These are phyloP conservation scores for Tolypocladium inflatum DNA, from an alignment of 2,329 filamentous ascomycete genomes.

Conservation along the genomic window DNA sequence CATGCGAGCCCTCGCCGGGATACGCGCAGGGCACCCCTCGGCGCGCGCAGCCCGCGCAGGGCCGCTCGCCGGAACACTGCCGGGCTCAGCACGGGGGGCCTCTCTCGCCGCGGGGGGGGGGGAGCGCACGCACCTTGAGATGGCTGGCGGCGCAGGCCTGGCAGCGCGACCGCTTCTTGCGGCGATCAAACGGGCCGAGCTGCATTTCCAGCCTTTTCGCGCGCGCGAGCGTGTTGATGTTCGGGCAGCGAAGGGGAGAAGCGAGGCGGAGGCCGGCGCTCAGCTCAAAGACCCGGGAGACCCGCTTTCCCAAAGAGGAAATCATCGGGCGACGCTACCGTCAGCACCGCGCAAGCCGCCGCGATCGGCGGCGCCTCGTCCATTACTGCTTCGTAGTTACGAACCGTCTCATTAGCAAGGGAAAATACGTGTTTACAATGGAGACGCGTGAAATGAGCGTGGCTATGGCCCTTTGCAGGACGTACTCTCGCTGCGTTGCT, in stretches of 20 bases:
- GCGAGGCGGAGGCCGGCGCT: not conserved
- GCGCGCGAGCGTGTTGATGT: not conserved
- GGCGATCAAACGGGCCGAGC: conserved; percentile 22
- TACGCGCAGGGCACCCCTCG: conserved; percentile 14
- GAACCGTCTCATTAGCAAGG: not conserved
- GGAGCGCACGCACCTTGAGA: conserved; percentile 16
- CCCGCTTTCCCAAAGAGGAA: conserved; percentile 4
- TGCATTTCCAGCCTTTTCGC: not conserved
- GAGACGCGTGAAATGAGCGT: not conserved
- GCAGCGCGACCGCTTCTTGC: conserved; percentile 21
- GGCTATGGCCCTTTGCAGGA: not conserved
- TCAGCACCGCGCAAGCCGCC: not conserved
- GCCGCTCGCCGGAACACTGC: conserved; percentile 22
- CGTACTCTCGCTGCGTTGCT: not conserved
- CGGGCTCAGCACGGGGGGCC: too few relatives aligned
- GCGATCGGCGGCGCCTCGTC: too few relatives aligned
- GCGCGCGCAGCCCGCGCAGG: conserved; percentile 20
- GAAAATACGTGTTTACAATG: not conserved
- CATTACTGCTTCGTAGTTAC: too few relatives aligned
- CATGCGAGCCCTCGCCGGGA: not conserved
- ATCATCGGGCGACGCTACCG: conserved; percentile 4
- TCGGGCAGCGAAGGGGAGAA: not conserved
- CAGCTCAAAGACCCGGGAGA: not conserved
- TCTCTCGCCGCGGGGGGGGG: not conserved
- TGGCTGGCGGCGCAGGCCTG: conserved; percentile 19